Percentiles rank a stretch among this genome's conserved stretches.
Evolutionary conservation across 2,329 filamentous ascomycete species (phyloP).

Genomic region (Orbilia ellipsospora): DNA sequence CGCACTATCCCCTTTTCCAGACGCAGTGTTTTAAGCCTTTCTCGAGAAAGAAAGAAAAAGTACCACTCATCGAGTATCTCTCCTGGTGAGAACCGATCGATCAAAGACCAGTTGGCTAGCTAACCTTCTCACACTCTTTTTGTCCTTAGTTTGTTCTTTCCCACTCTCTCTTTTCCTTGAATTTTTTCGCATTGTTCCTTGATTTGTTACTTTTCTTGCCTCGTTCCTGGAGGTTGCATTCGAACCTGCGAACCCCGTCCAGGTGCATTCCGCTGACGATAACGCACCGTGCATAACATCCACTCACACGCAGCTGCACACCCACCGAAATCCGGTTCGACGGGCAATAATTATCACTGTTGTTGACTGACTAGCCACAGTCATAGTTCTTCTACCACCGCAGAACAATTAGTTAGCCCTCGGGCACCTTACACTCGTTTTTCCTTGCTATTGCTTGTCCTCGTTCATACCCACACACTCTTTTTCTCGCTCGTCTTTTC

Average conservation of each 20-base stretch:
- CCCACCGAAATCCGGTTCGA: conserved; percentile 27
- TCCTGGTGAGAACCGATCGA: conserved; percentile 5
- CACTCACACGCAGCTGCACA: not conserved
- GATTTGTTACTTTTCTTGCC: not conserved
- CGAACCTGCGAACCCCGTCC: conserved; percentile 26
- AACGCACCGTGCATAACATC: conserved; percentile 22
- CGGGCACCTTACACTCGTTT: conserved; percentile 55
- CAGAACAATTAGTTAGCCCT: conserved; percentile 28
- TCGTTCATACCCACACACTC: not conserved
- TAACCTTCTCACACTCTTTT: conserved; percentile 33
- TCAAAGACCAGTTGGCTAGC: not conserved
- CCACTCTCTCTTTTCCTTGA: conserved; percentile 4
- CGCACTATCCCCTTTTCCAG: conserved; percentile 51
- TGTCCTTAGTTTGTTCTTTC: conserved; percentile 3
- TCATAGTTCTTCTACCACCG: not conserved
- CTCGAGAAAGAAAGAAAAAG: too few species aligned
- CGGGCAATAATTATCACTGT: conserved; percentile 3
- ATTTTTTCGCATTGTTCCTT: conserved; percentile 23
- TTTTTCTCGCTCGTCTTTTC: not conserved
- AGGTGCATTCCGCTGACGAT: conserved; percentile 50
- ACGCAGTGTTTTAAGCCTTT: conserved; percentile 40
- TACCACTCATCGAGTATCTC: conserved; percentile 1
- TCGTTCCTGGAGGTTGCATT: conserved; percentile 15
- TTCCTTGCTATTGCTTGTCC: not conserved
- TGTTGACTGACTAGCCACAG: conserved; percentile 12